These are phyloP conservation scores for Rhizomucor miehei DNA, from an alignment of 371 early-diverging fungal species.

Conservation along the genomic window DNA sequence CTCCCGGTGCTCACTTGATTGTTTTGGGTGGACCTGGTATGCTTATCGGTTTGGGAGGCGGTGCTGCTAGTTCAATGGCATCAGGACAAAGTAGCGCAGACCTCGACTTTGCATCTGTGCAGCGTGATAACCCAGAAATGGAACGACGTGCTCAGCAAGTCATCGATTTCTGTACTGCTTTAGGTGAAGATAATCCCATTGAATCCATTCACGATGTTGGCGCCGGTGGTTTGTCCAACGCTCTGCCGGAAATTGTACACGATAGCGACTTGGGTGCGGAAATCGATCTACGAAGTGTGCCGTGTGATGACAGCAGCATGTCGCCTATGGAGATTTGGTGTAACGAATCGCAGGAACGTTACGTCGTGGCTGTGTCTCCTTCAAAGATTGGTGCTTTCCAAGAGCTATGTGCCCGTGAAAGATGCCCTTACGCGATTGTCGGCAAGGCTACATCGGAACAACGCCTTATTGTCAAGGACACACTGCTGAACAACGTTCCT, in stretches of 20 bases:
- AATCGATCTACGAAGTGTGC: constrained; percentile 87
- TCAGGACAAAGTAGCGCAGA: constrained; percentile 85
- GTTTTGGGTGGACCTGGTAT: constrained; percentile 96
- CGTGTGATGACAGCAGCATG: constrained; percentile 86
- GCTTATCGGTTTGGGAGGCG: constrained; percentile 98
- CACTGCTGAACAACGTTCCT: constrained; percentile 59
- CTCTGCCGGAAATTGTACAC: constrained; percentile 95
- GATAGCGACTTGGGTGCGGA: constrained; percentile 89
- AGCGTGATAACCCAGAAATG: constrained; percentile 98
- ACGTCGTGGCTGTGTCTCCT: constrained; percentile 84
- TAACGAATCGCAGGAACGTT: constrained; percentile 97
- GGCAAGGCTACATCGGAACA: constrained; percentile 88
- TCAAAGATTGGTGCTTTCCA: constrained; percentile 67
- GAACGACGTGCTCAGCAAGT: constrained; percentile 95
- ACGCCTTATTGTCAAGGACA: constrained; percentile 78
- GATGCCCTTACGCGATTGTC: constrained; percentile 90
- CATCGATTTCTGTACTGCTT: constrained; percentile 86
- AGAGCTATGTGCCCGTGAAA: constrained; percentile 83
- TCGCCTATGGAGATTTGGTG: constrained; percentile 99
- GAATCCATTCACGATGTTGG: constrained; percentile 97
- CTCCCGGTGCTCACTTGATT: constrained; percentile 78
- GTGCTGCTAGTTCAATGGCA: constrained; percentile 95
- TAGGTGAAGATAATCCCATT: constrained; percentile 82
- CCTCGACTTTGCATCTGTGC: constrained; percentile 96
- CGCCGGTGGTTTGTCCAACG: constrained; percentile 97